Evolutionary conservation across 2,329 filamentous ascomycete genomes (phyloP).

Genomic region (Chrysoporthe austroafricana): DNA sequence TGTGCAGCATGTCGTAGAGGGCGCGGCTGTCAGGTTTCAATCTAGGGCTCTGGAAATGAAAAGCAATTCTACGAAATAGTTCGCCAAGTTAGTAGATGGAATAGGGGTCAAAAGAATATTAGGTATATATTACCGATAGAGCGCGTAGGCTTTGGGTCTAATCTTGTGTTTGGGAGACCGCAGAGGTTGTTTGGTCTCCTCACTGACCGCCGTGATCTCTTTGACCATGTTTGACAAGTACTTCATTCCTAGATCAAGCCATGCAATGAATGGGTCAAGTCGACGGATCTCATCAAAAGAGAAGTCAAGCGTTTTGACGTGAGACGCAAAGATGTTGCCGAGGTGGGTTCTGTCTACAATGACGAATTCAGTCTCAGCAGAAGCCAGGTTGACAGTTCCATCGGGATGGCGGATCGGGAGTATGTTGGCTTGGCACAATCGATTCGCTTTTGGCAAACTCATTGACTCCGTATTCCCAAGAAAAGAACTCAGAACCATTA

Average conservation of each 20-base stretch:
- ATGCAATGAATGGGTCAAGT: slow-evolving; percentile 39
- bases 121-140: slow-evolving; percentile 37
- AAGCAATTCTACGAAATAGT: slow-evolving; percentile 34
- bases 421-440: slow-evolving; percentile 26
- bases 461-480: slow-evolving; percentile 26
- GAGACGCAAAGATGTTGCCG: slow-evolving; percentile 33
- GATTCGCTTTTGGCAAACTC: background rate
- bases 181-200: slow-evolving; percentile 28
- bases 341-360: slow-evolving; percentile 41
- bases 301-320: slow-evolving; percentile 42
- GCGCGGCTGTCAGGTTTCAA: slow-evolving; percentile 16
- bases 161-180: slow-evolving; percentile 35
- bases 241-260: slow-evolving; percentile 38
- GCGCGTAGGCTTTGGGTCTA: slow-evolving; percentile 34
- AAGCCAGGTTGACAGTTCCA: slow-evolving; percentile 26
- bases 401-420: slow-evolving; percentile 35
- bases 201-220: slow-evolving; percentile 39
- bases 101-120: background rate
- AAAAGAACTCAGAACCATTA: slow-evolving; percentile 41
- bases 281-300: slow-evolving; percentile 37
- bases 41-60: slow-evolving; percentile 35
- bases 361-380: slow-evolving; percentile 35
- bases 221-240: slow-evolving; percentile 40
- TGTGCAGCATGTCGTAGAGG: slow-evolving; percentile 34
- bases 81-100: background rate